Evolutionary conservation across 2,329 filamentous ascomycete genomes (phyloP).

Genomic region (Leptographium lundbergii): DNA sequence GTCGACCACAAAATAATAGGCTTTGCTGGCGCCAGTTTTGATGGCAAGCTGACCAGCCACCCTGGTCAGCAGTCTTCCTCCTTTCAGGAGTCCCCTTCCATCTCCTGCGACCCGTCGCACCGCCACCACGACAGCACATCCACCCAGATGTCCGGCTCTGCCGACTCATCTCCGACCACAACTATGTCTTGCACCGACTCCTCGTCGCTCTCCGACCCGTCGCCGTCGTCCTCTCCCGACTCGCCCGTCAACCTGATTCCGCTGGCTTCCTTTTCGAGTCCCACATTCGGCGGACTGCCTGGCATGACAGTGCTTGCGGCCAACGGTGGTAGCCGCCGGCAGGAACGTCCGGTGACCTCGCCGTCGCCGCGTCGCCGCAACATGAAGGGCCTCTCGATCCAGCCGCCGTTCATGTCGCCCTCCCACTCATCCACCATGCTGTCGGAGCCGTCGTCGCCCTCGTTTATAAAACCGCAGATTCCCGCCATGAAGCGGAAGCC

Average conservation of each 20-base stretch:
- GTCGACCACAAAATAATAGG: conserved; percentile 40
- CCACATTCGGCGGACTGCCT: conserved; percentile 37
- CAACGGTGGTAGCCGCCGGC: conserved; percentile 3
- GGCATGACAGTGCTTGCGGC: conserved; percentile 26
- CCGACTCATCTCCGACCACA: conserved; percentile 89
- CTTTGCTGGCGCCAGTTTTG: conserved; percentile 24
- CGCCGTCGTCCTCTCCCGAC: conserved; percentile 83
- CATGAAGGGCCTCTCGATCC: conserved; percentile 73
- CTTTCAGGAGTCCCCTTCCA: conserved; percentile 22
- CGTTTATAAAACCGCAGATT: conserved; percentile 69
- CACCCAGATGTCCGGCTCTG: conserved; percentile 67
- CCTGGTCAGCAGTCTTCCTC: conserved; percentile 14
- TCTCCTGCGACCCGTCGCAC: conserved; percentile 41
- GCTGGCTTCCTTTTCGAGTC: conserved; percentile 53
- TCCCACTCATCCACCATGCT: conserved; percentile 33
- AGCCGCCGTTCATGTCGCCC: conserved; percentile 41
- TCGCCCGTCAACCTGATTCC: conserved; percentile 68
- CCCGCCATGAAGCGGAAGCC: conserved; percentile 61
- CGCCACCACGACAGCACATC: conserved; percentile 68
- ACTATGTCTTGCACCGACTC: conserved; percentile 89
- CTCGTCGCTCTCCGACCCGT: conserved; percentile 78
- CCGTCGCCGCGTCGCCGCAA: conserved; percentile 66
- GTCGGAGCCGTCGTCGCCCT: conserved; percentile 58
- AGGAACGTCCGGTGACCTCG: conserved; percentile 50
- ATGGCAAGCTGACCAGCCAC: conserved; percentile 20